Base-by-base conservation (phyloP, 768 basidiomycete species). In the Daedalea quercina region DNA sequence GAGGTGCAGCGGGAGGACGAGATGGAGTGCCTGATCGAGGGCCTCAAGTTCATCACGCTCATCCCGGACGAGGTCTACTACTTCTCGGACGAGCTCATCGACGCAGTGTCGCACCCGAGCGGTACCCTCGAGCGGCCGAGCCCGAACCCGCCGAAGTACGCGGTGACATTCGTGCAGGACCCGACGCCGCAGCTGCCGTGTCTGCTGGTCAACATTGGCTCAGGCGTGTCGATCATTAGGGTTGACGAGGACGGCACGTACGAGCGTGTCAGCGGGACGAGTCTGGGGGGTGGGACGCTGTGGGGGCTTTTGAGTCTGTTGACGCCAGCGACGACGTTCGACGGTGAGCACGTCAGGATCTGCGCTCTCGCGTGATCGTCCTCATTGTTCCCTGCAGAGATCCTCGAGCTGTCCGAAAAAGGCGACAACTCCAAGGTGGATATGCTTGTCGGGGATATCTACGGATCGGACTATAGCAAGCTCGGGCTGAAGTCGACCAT, bases 371-470 rank as follows among this genome's bases (percentile, higher is more conserved):
- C 8, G 34, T 37, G 51, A 44, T 54, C 43, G 47, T 50, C 24
- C 53, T 54, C 34, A 26, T 52, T 40, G 23, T 37, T 47, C 11
- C 43, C 25, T 47, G 54, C 72, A 99, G 96, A 98, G 69, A 99
- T 99, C 95, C 75, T 99, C 59, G 81, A 84, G 8, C 76, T 99
- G 20, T 96, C 96, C 0, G 96, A 99, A 70, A 68, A 80, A 64
- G 96, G 96, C 35, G 91, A 96, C 70, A 98, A 99, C 65, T 81
- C 89, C 41, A 77, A 78, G 4, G 94, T 98, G 13, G 96, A 99
- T 69, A 98, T 98, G 95, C 84, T 98, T 45, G 94, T 99, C 43
- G 95, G 96, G 33, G 96, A 99, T 71, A 99, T 99, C 60, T 99
- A 96, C 67, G 92, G 96, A n/a, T 87, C 91, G 60, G 96, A 97